Base-by-base conservation (phyloP, 140 eudicot genomes). In the Oenanthe javanica region DNA sequence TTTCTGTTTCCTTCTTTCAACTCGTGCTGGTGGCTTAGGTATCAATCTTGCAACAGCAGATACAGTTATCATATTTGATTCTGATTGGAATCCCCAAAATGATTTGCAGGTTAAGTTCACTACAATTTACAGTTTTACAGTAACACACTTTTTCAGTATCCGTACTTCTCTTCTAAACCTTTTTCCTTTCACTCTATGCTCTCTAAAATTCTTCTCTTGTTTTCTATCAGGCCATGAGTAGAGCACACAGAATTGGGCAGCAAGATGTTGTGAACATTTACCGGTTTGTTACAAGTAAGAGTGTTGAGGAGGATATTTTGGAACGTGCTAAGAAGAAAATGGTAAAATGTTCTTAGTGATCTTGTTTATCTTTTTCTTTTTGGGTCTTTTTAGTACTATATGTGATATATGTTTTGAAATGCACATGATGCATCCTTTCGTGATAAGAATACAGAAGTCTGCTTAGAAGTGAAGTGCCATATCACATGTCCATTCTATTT, bases 1-100 rank as follows among this genome's bases (percentile, higher is more conserved):
- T 85, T 96, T 96, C 84, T 96, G 99, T 80, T 96, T 96, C 83
- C 99, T 96, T 84, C 99, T 96, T 59, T 96, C 99, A 16, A 96
- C 99, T 72, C 99, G 99, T 82, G 99, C 99, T 84, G 99, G 98
- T 85, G 99, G 99, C 66, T 85, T 96, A 77, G 99, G 99, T 84
- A 96, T 96, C 69, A 96, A 96, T 83, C 98, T 96, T 79, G 99
- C 99, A 46, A 96, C 99, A 15, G 99, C 99, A 23, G 99, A 96
- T 82, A 96, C 99, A 9, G 98, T 96, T 79, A 96, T 96, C 79
- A 96, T 96, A 77, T 96, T 96, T 89, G 99, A 96, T 87, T 96
- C 99, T 38, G 99, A 96, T 76, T 96, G 99, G 99, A 96, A 96
- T 85, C 99, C 99, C 25, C 99, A 96, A 81, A 96, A 96, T 86